Evolutionary conservation across 192 early-diverging fungal species (phyloP).

Genomic region (Ambispora gerdemannii): DNA sequence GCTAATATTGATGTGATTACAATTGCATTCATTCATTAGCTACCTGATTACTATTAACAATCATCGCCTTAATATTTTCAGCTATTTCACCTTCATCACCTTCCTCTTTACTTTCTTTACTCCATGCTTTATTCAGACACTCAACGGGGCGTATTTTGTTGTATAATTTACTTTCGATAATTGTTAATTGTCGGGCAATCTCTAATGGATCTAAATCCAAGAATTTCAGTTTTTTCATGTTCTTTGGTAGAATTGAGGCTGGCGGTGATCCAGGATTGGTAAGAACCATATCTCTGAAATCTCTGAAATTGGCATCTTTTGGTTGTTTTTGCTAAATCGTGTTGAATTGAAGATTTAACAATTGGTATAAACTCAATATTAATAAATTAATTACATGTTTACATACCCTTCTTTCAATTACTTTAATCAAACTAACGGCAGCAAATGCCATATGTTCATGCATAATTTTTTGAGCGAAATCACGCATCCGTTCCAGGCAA

Average conservation of each 20-base stretch:
- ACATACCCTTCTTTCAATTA: slow-evolving; percentile 70
- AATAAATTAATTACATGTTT: background rate
- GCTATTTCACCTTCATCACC: slow-evolving; percentile 63
- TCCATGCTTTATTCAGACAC: slow-evolving; percentile 92
- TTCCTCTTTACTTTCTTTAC: slow-evolving; percentile 51
- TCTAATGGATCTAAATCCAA: slow-evolving; percentile 91
- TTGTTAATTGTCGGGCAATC: slow-evolving; percentile 91
- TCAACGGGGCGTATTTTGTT: slow-evolving; percentile 83
- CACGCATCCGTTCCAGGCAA: slow-evolving; percentile 64
- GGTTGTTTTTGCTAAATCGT: slow-evolving; percentile 36
- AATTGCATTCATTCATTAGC: no score
- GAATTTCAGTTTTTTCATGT: slow-evolving; percentile 71
- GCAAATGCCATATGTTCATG: slow-evolving; percentile 67
- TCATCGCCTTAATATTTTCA: slow-evolving; percentile 84
- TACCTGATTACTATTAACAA: slow-evolving; percentile 77
- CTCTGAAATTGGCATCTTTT: slow-evolving; percentile 56
- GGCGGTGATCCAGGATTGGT: slow-evolving; percentile 66
- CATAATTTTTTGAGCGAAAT: slow-evolving; percentile 74
- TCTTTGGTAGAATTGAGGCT: slow-evolving; percentile 77
- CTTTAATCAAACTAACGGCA: slow-evolving; percentile 66
- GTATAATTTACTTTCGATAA: slow-evolving; percentile 84
- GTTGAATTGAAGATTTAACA: background rate
- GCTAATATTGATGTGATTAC: no score
- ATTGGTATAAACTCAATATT: background rate
- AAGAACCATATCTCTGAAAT: slow-evolving; percentile 58